Base-by-base conservation (phyloP, 1,139 yeast genomes). In the Nematodospora anomalae region DNA sequence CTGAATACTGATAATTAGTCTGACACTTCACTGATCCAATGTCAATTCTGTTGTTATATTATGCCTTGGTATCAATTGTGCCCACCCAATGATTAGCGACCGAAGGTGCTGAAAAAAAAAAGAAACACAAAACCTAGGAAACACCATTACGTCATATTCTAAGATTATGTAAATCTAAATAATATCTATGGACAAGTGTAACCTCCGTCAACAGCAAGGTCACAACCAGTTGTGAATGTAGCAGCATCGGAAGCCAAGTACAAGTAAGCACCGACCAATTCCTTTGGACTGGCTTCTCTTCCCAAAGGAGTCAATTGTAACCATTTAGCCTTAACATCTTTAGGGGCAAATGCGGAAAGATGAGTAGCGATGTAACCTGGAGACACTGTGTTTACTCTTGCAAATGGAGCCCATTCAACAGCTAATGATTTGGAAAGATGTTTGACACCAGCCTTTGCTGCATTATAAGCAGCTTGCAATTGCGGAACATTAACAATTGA, bases 401-500 rank as follows among this genome's bases (percentile, higher is more conserved):
- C 80, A 42, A 64, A 60, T 16, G 59, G 44, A 3, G 72, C 60
- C 80, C 80, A 76, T 47, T 77, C 81, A 39, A 74, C 74, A 1
- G 80, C 67, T 29, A 75, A 57, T 4, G 75, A 67, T 49, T 70
- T 70, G 8, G 79, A 70, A 36, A 77, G 57, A 31, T 64, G 67
- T 28, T 64, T 63, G 16, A 77, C 58, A 0, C 74, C 83, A n/a
- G 78, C 79, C 52, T 76, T 77, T 13, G 80, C 61, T 8, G 78
- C 73, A 16, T 77, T 70, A 50, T 77, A 77, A 2, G 80, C 71
- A 3, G 78, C 66, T 58, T 79, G 84, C 36, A 76, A 76, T 57
- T 79, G 80, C 32, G 85, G 85, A 53, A 76, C 77, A 58, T 79
- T 79, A 49, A 76, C 84, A 51, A 79, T 77, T 52, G 76, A 75